These are phyloP conservation scores for Talinum fruticosum DNA, from an alignment of 148 eudicot species.

Conservation along the genomic window DNA sequence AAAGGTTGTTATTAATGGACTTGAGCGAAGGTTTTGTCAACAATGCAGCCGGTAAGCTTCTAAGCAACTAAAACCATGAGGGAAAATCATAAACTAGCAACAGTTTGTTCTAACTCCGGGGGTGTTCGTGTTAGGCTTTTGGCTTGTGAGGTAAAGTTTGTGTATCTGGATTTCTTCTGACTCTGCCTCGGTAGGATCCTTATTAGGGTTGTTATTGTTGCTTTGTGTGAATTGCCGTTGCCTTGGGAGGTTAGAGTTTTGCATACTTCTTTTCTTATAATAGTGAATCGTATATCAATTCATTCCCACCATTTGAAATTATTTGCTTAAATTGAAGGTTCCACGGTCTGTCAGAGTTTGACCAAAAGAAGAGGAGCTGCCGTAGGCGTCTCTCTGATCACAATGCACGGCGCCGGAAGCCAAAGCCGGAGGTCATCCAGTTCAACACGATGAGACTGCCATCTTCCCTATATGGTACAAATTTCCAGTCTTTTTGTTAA, in stretches of 20 bases:
- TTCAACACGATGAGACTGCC: slow-evolving; percentile 56
- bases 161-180: neutral
- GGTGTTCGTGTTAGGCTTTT: neutral
- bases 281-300: neutral
- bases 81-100: neutral
- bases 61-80: neutral
- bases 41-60: slow-evolving; percentile 90
- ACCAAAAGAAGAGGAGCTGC: slow-evolving; percentile 90
- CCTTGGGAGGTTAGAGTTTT: neutral
- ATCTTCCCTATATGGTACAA: slow-evolving; percentile 51
- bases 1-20: slow-evolving; percentile 66
- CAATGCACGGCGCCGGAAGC: slow-evolving; percentile 90
- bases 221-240: neutral
- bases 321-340: slow-evolving; percentile 47
- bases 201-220: neutral
- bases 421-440: slow-evolving; percentile 64
- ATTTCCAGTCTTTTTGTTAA: slow-evolving; percentile 16
- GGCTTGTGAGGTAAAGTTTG: neutral
- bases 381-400: slow-evolving; percentile 90
- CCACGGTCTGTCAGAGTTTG: slow-evolving; percentile 82
- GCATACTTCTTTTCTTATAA: neutral
- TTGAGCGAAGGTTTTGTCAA: slow-evolving; percentile 91
- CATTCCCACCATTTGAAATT: neutral
- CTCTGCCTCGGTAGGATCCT: neutral
- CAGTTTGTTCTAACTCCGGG: too few relatives aligned